A percentile compares a stretch with the other conserved stretches of the same genome.
phyloP scores from a whole-genome alignment of 208 protist genomes.

The Leptomonas seymouri region DNA sequence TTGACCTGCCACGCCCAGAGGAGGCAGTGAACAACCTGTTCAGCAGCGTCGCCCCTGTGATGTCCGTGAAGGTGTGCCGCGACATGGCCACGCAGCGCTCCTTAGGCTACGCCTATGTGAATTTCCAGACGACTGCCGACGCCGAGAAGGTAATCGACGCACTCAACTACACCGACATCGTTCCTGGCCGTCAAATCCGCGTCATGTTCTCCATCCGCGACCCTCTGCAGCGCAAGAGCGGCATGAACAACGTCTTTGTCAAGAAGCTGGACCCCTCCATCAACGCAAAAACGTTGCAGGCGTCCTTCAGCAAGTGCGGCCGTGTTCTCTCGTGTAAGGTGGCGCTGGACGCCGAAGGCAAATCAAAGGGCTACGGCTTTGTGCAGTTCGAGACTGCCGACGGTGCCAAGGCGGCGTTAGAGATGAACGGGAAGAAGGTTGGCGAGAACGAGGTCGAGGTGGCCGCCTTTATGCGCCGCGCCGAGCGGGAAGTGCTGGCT shows the following conservation, averaged over 20 bases:
- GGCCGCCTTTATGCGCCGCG: conserved; percentile 74
- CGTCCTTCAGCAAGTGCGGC: conserved; percentile 95
- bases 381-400: conserved; percentile 96
- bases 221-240: conserved; percentile 91
- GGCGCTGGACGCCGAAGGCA: conserved; percentile 48
- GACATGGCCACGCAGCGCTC: conserved; percentile 93
- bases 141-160: conserved; percentile 96
- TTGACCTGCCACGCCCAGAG: conserved; percentile 83
- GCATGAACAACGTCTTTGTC: conserved; percentile 96
- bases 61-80: conserved; percentile 95
- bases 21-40: conserved; percentile 94
- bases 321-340: conserved; percentile 97
- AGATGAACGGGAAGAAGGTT: conserved; percentile 92
- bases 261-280: conserved; percentile 94
- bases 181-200: conserved; percentile 82
- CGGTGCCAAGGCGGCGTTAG: conserved; percentile 88
- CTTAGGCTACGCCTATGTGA: conserved; percentile 98
- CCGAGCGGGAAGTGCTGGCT: conserved; percentile 68
- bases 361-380: conserved; percentile 95
- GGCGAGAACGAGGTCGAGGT: conserved; percentile 84
- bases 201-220: conserved; percentile 98
- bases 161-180: conserved; percentile 94
- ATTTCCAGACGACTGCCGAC: conserved; percentile 95
- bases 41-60: conserved; percentile 92
- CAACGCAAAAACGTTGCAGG: conserved; percentile 92